Percentiles rank a stretch among this genome's conserved stretches.
Evolutionary conservation across 108 stramenopile species (phyloP).

Genomic region (Nannochloropsis gaditana): DNA sequence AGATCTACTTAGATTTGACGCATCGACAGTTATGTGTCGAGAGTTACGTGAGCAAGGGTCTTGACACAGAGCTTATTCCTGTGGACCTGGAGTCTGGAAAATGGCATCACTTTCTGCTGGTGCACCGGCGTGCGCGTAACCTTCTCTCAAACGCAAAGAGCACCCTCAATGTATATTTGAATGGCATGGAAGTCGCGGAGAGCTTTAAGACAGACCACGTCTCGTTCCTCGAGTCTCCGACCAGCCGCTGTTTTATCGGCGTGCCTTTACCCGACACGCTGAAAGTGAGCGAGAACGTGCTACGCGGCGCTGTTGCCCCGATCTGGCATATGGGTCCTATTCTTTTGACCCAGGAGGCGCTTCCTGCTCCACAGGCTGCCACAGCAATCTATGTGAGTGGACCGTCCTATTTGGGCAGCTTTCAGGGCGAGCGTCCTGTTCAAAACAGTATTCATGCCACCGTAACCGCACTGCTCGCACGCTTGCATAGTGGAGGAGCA

Average conservation of each 20-base stretch:
- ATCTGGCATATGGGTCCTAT: neutral
- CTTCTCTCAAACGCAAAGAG: slow-evolving; percentile 16
- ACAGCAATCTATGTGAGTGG: neutral
- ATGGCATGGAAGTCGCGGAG: slow-evolving; percentile 12
- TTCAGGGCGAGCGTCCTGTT: slow-evolving; percentile 10
- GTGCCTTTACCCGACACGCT: slow-evolving; percentile 1
- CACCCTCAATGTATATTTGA: neutral
- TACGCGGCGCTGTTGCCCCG: slow-evolving; percentile 10
- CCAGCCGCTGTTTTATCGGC: slow-evolving; percentile 3
- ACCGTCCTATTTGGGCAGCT: neutral
- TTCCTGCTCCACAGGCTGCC: neutral
- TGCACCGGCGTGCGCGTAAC: neutral
- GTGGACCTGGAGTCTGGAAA: neutral
- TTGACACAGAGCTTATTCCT: slow-evolving; percentile 10
- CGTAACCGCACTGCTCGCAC: neutral
- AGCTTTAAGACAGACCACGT: slow-evolving; percentile 17
- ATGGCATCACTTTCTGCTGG: slow-evolving; percentile 4
- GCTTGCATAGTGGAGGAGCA: neutral
- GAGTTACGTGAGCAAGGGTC: neutral
- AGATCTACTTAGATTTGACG: slow-evolving; percentile 18
- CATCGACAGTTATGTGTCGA: slow-evolving; percentile 8
- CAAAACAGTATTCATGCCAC: neutral
- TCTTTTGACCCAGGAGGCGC: neutral
- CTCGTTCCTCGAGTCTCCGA: slow-evolving; percentile 17
- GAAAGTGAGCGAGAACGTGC: neutral